Evolutionary conservation across 805 yeast genomes (phyloP).

Genomic region (Sugiyamaella marilandica): DNA sequence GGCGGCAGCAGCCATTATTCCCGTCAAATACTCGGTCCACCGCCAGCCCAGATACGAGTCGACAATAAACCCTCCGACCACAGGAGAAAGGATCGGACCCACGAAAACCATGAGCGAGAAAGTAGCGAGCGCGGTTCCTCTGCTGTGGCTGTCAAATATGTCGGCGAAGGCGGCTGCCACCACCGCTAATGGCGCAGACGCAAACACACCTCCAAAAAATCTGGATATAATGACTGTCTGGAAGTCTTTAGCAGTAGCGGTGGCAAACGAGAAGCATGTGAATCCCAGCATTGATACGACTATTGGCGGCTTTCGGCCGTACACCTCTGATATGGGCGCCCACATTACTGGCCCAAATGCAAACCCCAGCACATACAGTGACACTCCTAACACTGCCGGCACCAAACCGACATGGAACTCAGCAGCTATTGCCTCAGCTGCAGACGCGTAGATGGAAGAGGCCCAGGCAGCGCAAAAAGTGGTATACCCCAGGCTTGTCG

Average conservation of each 20-base stretch:
- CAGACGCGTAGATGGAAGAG: conserved; percentile 70
- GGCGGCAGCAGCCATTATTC: conserved; percentile 49
- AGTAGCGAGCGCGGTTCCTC: conserved; percentile 75
- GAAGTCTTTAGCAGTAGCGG: conserved; percentile 71
- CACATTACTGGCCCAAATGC: conserved; percentile 91
- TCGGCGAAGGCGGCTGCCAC: conserved; percentile 88
- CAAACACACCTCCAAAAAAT: conserved; percentile 74
- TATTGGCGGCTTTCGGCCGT: conserved; percentile 63
- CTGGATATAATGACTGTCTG: conserved; percentile 75
- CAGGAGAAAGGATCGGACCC: conserved; percentile 79
- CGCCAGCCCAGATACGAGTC: conserved; percentile 67
- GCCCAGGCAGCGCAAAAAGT: conserved; percentile 61
- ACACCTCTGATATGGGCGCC: conserved; percentile 84
- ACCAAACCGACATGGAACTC: conserved; percentile 57
- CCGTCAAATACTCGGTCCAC: conserved; percentile 73
- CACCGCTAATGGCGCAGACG: conserved; percentile 81
- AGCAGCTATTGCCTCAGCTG: conserved; percentile 45
- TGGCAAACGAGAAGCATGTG: conserved; percentile 61
- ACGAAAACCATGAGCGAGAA: conserved; percentile 69
- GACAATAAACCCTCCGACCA: conserved; percentile 62
- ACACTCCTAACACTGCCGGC: conserved; percentile 69
- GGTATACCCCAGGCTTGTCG: conserved; percentile 41
- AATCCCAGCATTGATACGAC: conserved; percentile 53
- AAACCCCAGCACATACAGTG: conserved; percentile 83
- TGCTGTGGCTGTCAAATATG: conserved; percentile 55